Conservation (phyloP, 169 alveolate genomes). For the Plasmodium adleri region DNA sequence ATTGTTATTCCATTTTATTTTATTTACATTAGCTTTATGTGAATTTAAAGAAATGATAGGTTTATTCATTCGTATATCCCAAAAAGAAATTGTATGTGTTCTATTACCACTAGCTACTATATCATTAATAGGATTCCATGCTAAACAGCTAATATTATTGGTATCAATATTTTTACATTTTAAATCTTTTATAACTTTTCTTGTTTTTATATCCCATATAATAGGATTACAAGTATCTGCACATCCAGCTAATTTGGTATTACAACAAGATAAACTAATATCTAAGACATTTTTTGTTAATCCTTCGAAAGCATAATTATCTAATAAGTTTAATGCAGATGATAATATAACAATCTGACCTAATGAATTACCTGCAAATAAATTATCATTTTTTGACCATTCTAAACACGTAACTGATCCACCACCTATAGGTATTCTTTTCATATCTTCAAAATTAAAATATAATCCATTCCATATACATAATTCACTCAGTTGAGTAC, state of each 20-base stretch:
- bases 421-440: slow-evolving; percentile 88
- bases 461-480: slow-evolving; percentile 90
- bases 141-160: slow-evolving; percentile 85
- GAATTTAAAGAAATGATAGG: slow-evolving; percentile 89
- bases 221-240: slow-evolving; percentile 87
- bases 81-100: slow-evolving; percentile 87
- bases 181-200: slow-evolving; percentile 78
- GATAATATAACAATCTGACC: slow-evolving; percentile 88
- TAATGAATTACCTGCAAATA: slow-evolving; percentile 87
- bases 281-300: slow-evolving; percentile 82
- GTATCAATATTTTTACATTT: slow-evolving; percentile 84
- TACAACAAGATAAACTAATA: slow-evolving; percentile 84
- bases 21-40: slow-evolving; percentile 87
- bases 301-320: slow-evolving; percentile 86
- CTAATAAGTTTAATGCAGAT: slow-evolving; percentile 85
- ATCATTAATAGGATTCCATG: slow-evolving; percentile 90
- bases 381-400: slow-evolving; percentile 85
- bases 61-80: slow-evolving; percentile 88
- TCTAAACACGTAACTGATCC: slow-evolving; percentile 88
- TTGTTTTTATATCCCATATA: slow-evolving; percentile 85
- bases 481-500: slow-evolving; percentile 91
- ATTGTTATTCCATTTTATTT: slow-evolving; percentile 84
- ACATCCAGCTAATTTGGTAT: slow-evolving; percentile 84
- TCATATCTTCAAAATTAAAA: slow-evolving; percentile 90
- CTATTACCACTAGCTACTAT: slow-evolving; percentile 90